Conservation (phyloP, 192 early-diverging fungal genomes). For the Podila minutissima region DNA sequence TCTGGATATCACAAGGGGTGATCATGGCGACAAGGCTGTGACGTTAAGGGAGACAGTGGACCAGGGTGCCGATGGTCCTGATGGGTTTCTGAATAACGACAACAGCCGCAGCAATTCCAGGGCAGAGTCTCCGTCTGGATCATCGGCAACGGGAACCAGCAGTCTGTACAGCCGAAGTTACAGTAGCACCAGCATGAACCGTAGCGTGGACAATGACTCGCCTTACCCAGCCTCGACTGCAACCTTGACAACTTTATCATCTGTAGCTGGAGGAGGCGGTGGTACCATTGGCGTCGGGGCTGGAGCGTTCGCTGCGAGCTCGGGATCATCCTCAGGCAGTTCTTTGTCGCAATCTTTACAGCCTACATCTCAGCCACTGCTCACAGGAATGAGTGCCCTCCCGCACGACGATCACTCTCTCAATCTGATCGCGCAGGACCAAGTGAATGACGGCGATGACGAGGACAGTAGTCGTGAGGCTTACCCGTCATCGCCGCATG, state of each 20-base stretch:
- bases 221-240: background rate
- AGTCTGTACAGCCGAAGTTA: background rate
- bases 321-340: too few species aligned
- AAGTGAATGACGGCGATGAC: background rate
- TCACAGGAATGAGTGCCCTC: too few species aligned
- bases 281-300: background rate
- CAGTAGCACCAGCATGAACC: conserved; percentile 1
- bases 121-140: background rate
- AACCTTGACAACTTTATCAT: background rate
- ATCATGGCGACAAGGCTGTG: background rate
- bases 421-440: background rate
- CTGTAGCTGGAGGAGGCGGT: background rate
- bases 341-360: too few species aligned
- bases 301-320: background rate
- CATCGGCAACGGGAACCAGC: background rate
- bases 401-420: background rate
- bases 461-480: conserved; percentile 3
- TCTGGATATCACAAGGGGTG: background rate
- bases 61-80: background rate
- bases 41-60: background rate
- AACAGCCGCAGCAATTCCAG: background rate
- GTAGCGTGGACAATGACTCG: background rate
- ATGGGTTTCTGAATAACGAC: background rate
- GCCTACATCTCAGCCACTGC: too few species aligned
- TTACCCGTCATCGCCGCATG: too few species aligned